Evolutionary conservation across 179 eudicot genomes (phyloP), one percentile per base, ranked within the genome.

Genomic region (Actinidia chinensis): DNA sequence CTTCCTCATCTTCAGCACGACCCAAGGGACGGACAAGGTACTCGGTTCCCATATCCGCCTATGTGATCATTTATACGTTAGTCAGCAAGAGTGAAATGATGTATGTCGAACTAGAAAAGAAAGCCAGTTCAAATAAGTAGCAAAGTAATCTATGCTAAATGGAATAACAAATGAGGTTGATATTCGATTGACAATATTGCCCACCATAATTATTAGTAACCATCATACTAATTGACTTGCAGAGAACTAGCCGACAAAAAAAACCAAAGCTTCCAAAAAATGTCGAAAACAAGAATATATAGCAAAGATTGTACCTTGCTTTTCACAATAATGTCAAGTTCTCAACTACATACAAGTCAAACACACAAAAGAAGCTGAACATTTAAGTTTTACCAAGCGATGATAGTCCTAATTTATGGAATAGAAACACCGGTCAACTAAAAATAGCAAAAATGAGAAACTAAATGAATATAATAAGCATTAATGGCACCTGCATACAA

Each of bases 1-100:
- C 93, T 78, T 87, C 91, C 86, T 93, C 98, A 44, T 93, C 98
- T 83, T 90, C 98, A 82, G 98, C 86, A 48, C 81, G 91, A 74
- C 79, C 97, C 4, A 93, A 83, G 4, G 98, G 98, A 44, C 90
- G 84, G 50, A 92, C 93, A 15, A 93, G 91, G 76, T 88, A 93
- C 76, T 88, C 98, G 0, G 98, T 93, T 65, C 94, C 91, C 76
- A 90, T 80, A 85, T 93, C 98, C 89, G 88, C 86, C 91, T 86
- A 72, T 11, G 23, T 33, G 7, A 20, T 20, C 58, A 68, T 48
- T 47, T 44, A 36, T 12, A 73, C 0, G n/a, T 4, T n/a, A 15
- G 3, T 74, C 73, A 68, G 44, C 23, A 48, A 20, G 23, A 56
- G 61, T 20, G 23, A 56, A 10, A 56, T 56, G 6, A 56, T 56